phyloP scores from a whole-genome alignment of 495 filamentous ascomycete genomes.

The Penicillium cinerascens region DNA sequence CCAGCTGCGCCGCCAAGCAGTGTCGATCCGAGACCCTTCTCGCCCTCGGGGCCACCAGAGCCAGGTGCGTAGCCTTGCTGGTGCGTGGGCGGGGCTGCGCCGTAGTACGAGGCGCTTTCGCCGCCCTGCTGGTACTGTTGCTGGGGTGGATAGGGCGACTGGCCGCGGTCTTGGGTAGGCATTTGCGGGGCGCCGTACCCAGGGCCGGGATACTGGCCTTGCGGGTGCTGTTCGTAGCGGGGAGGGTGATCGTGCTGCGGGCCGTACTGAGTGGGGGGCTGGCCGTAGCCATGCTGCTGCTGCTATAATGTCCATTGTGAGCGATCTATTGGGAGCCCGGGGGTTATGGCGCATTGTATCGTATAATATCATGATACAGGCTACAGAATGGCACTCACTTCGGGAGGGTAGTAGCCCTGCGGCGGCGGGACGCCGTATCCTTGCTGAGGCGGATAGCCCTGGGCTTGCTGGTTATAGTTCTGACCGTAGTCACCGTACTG shows the following conservation, averaged over 20 bases:
- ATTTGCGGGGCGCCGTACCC: slow-evolving; percentile 12
- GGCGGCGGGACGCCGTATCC: slow-evolving; percentile 11
- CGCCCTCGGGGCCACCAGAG: slow-evolving; percentile 26
- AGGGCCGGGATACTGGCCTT: slow-evolving; percentile 18
- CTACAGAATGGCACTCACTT: slow-evolving; percentile 14
- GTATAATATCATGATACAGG: background rate
- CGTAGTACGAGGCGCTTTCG: slow-evolving; percentile 20
- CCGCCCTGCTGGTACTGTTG: slow-evolving; percentile 25
- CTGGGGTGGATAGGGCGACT: slow-evolving; percentile 33
- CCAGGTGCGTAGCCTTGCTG: slow-evolving; percentile 9
- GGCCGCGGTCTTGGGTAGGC: slow-evolving; percentile 23
- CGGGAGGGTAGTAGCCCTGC: slow-evolving; percentile 27
- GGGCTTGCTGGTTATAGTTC: slow-evolving; percentile 9
- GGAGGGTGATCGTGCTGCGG: slow-evolving; percentile 22
- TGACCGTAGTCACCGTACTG: slow-evolving; percentile 15
- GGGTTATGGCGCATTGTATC: background rate
- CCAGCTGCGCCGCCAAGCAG: slow-evolving; percentile 43
- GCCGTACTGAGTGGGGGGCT: slow-evolving; percentile 20
- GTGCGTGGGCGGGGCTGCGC: background rate
- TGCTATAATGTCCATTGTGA: background rate
- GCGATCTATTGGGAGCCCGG: background rate
- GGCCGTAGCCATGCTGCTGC: slow-evolving; percentile 23
- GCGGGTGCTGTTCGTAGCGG: slow-evolving; percentile 12
- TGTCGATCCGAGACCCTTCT: slow-evolving; percentile 43
- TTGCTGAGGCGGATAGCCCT: slow-evolving; percentile 17